Base-by-base conservation (phyloP, 2,329 filamentous ascomycete species). In the Exserohilum rostratum region DNA sequence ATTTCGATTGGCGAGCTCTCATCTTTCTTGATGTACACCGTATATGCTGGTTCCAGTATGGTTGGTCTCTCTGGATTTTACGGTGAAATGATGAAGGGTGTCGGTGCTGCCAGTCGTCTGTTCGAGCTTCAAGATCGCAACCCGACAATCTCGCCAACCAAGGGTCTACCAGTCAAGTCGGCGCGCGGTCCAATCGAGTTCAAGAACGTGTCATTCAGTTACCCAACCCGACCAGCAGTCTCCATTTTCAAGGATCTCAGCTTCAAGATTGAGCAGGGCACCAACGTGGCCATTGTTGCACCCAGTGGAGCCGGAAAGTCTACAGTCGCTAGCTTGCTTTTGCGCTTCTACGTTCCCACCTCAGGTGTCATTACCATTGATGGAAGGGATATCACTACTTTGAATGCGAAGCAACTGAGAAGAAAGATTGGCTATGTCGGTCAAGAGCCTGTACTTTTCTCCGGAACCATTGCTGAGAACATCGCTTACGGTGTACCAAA, bases 21-120 rank as follows among this genome's bases (percentile, higher is more conserved):
- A 1, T 96, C 92, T 0, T 99, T 99, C 77, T 85, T 99, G 79
- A 98, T 99, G 93, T 99, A 98, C 76, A 96, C 93, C 3, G 93
- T 91, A 3, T 98, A 88, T 65, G 87, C 87, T 48, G 87, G 87
- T 15, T 95, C 90, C 44, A 96, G 91, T 76, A 85, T 99, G 60
- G 96, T 98, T 65, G 95, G 95, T 3, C 81, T 99, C 1, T 96
- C 92, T 3, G 91, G 90, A 52, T 99, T 99, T 78, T 99, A 97
- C 77, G 96, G 93, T 0, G 95, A 99, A 73, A 83, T 99, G 58
- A 99, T 99, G 95, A 99, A 99, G 76, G 96, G 96, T 37, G 93
- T 96, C 3, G 95, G 96, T 68, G 95, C 95, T 37, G 95, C 95
- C n/a, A 96, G 90, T 69, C 89, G 95, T 56, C 82, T 99, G 1